Percentiles rank a stretch among this genome's conserved stretches.
Conservation (phyloP, 1,139 yeast species). For the Suzukiozyma palmioleophila region DNA sequence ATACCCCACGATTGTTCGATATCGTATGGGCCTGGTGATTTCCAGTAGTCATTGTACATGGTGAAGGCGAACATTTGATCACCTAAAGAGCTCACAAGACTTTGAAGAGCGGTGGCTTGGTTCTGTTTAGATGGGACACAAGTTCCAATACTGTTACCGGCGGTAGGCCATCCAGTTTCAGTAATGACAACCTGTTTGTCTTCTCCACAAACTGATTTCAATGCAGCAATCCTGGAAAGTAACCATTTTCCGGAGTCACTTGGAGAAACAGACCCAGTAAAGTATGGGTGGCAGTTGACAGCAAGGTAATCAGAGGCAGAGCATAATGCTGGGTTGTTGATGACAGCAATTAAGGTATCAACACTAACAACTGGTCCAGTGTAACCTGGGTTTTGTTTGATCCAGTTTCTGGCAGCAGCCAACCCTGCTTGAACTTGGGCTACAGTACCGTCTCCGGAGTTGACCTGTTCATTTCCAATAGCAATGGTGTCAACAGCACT, state of each 20-base stretch:
- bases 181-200: conserved; percentile 56
- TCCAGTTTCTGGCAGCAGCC: conserved; percentile 53
- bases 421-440: conserved; percentile 54
- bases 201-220: conserved; percentile 62
- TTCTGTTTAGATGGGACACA: conserved; percentile 68
- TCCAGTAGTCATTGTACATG: conserved; percentile 77
- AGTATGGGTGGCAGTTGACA: conserved; percentile 77
- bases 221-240: conserved; percentile 59
- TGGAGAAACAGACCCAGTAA: conserved; percentile 67
- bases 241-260: conserved; percentile 69
- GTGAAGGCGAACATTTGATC: conserved; percentile 58
- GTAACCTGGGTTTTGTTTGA: conserved; percentile 51
- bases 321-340: conserved; percentile 69
- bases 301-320: conserved; percentile 72
- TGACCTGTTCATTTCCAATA: conserved; percentile 79
- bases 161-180: conserved; percentile 82
- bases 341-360: conserved; percentile 74
- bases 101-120: conserved; percentile 56
- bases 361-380: conserved; percentile 71
- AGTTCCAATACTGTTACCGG: conserved; percentile 59
- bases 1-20: conserved; percentile 78
- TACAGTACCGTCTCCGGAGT: conserved; percentile 59
- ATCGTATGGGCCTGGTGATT: conserved; percentile 59
- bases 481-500: conserved; percentile 67
- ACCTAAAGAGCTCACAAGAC: conserved; percentile 54